Conservation (phyloP, 768 basidiomycete genomes). For the Calocera cornea region DNA sequence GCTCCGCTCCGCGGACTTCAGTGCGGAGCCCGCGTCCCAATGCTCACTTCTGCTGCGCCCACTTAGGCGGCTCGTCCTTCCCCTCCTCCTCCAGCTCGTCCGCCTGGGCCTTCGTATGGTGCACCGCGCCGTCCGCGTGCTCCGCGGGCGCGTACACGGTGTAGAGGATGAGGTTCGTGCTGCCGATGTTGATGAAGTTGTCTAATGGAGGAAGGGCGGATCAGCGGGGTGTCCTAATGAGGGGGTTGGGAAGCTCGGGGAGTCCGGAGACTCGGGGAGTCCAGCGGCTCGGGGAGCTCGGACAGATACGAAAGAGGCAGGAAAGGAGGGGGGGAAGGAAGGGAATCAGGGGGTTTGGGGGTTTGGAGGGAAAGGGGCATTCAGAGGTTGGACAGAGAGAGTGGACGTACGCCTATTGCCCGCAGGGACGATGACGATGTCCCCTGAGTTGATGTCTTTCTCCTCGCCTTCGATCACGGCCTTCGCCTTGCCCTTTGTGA, state of each 20-base stretch:
- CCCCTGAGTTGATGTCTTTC: slow-evolving; percentile 26
- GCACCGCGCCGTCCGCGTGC: slow-evolving; percentile 24
- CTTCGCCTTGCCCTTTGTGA: slow-evolving; percentile 25
- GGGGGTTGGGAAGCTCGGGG: too few relatives aligned
- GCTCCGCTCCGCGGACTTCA: too few relatives aligned
- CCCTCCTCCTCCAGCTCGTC: slow-evolving; percentile 27
- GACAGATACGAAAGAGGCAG: too few relatives aligned
- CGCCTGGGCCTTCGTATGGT: slow-evolving; percentile 29
- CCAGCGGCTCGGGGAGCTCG: too few relatives aligned
- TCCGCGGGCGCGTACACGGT: slow-evolving; percentile 20
- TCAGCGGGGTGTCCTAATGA: too few relatives aligned
- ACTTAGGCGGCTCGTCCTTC: slow-evolving; percentile 28
- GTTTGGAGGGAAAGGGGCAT: too few relatives aligned
- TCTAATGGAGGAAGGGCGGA: background rate
- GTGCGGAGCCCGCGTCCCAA: background rate
- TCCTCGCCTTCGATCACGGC: slow-evolving; percentile 30
- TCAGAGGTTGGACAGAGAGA: too few relatives aligned
- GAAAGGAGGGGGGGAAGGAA: too few relatives aligned
- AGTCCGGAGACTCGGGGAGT: too few relatives aligned
- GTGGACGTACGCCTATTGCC: slow-evolving; percentile 24
- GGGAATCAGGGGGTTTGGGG: too few relatives aligned
- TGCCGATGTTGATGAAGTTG: slow-evolving; percentile 23
- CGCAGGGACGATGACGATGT: slow-evolving; percentile 29
- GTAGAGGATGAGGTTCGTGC: slow-evolving; percentile 26
- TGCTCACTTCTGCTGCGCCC: slow-evolving; percentile 18